Evolutionary conservation across 192 early-diverging fungal genomes (phyloP), one percentile per base, ranked within the genome.

Genomic region (Backusella parvicylindrica): DNA sequence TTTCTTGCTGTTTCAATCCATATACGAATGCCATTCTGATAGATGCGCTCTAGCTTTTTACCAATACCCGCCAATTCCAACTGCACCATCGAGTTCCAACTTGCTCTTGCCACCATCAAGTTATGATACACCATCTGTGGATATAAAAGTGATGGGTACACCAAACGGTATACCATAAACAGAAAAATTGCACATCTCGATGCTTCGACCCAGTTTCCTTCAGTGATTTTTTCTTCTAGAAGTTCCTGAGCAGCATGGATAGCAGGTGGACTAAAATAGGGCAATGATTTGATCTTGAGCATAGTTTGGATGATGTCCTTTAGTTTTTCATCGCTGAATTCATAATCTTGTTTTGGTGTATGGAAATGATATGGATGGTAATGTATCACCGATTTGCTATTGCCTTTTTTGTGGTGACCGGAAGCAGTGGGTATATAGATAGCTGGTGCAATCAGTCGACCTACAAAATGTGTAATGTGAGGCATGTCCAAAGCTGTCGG

Each of bases 11-110:
- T 31, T 4, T 71, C 18, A n/a, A 79, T 79, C 78, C 78, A 79
- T 35, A 68, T 70, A 7, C 43, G 41, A 13, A 75, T 37, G 41
- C 73, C 73, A 1, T 71, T 40, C 23, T 71, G 28, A 56, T 71
- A 79, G 16, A 75, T 70, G 7, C 56, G 35, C 21, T 79, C 78
- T 30, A 74, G 8, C 6, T 75, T 74, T 3, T 69, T 68, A 32
- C 74, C 74, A 28, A 79, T 75, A 3, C 78, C 78, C 23, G 78
- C 68, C 2, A 79, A 49, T 71, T 79, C 78, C 31, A 79, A 26
- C 23, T 79, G 78, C 2, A 79, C 78, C 43, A 79, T 33, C 4
- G 69, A 70, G 16, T 79, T 79, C 78, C 78, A 79, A 33, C 63
- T 64, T 12, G 78, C 70, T 37, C 70, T 74, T n/a, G 78, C 68